Conservation (phyloP, 495 filamentous ascomycete species). For the Penicillium dipodomyicola region DNA sequence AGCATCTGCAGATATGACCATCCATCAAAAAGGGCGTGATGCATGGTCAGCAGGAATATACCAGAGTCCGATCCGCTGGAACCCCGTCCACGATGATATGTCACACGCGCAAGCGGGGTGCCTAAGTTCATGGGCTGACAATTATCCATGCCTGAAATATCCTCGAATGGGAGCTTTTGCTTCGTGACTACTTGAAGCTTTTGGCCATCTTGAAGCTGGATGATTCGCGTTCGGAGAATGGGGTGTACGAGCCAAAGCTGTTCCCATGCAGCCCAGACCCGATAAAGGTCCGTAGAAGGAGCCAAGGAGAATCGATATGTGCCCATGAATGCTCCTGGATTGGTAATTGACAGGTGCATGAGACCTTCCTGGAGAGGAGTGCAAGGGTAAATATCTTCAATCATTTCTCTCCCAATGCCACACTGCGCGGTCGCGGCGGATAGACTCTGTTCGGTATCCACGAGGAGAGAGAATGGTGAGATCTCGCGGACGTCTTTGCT, state of each 20-base stretch:
- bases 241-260: conserved; percentile 24
- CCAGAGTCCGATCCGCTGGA: conserved; percentile 3
- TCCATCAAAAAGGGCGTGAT: conserved; percentile 25
- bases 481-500: not conserved
- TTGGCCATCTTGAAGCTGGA: conserved; percentile 34
- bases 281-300: conserved; percentile 27
- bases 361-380: conserved; percentile 61
- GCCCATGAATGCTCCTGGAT: conserved; percentile 14
- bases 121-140: not conserved
- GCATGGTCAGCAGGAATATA: conserved; percentile 36
- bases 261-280: conserved; percentile 44
- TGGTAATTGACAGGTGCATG: conserved; percentile 48
- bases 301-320: conserved; percentile 9
- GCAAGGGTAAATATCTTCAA: conserved; percentile 55
- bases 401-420: not conserved
- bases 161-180: not conserved
- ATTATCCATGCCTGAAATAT: not conserved
- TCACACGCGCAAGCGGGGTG: not conserved
- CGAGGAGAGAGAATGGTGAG: not conserved
- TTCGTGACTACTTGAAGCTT: not conserved
- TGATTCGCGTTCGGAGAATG: conserved; percentile 39
- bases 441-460: not conserved
- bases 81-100: not conserved
- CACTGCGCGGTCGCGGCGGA: not conserved
- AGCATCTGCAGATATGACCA: not conserved